Percentiles rank a stretch among this genome's conserved stretches.
These are phyloP conservation scores for Luffa aegyptiaca DNA, from an alignment of 306 rosid genomes.

Conservation along the genomic window DNA sequence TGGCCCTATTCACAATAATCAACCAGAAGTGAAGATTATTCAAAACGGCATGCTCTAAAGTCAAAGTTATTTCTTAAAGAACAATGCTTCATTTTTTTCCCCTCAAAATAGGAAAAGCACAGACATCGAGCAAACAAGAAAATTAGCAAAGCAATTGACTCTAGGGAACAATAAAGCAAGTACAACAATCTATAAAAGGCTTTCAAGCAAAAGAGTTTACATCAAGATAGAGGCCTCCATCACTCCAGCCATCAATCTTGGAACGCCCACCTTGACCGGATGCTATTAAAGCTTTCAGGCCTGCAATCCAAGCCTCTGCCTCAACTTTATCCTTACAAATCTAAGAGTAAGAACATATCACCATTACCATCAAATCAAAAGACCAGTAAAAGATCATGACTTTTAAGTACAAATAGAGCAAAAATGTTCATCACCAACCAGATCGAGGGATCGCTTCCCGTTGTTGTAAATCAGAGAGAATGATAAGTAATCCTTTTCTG, in stretches of 20 bases:
- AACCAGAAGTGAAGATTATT: neutral
- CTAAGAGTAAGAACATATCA: slow-evolving; percentile 26
- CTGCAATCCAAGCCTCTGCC: slow-evolving; percentile 94
- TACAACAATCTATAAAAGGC: slow-evolving; percentile 3
- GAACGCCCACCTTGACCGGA: slow-evolving; percentile 97
- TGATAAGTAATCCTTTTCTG: slow-evolving; percentile 87
- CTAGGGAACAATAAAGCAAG: slow-evolving; percentile 3
- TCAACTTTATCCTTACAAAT: slow-evolving; percentile 96
- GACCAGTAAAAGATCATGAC: neutral
- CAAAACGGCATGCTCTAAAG: neutral
- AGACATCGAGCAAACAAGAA: neutral
- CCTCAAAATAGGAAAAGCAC: neutral
- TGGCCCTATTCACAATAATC: neutral
- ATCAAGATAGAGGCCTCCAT: slow-evolving; percentile 80
- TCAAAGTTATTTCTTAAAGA: neutral
- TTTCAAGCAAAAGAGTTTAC: slow-evolving; percentile 38
- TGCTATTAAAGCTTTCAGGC: slow-evolving; percentile 66
- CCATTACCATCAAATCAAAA: slow-evolving; percentile 1
- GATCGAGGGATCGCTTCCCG: slow-evolving; percentile 90
- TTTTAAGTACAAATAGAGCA: neutral
- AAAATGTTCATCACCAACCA: slow-evolving; percentile 47
- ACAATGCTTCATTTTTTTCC: neutral
- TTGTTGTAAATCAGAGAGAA: slow-evolving; percentile 83
- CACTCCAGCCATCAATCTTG: slow-evolving; percentile 97
- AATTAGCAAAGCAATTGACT: neutral